A percentile compares a stretch with the other conserved stretches of the same genome.
These are phyloP conservation scores for Clathrospora elynae DNA, from an alignment of 2,329 filamentous ascomycete genomes.

Conservation along the genomic window DNA sequence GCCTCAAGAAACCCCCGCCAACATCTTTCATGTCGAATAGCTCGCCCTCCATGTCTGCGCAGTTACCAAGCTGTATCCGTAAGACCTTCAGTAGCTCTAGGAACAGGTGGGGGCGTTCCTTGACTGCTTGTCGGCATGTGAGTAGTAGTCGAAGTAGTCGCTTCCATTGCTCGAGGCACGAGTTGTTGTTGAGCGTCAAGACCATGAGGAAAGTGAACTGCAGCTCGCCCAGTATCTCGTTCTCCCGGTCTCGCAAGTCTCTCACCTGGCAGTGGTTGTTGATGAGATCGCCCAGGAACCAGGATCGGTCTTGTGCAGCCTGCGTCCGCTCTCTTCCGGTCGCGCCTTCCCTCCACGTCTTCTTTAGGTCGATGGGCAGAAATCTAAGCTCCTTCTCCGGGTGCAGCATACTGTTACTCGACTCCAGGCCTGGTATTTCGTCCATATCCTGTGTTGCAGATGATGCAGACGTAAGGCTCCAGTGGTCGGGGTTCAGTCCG, in stretches of 20 bases:
- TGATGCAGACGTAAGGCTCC: slow-evolving; percentile 63
- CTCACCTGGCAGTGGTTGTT: slow-evolving; percentile 47
- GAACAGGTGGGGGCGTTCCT: slow-evolving; percentile 57
- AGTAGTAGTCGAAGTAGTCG: slow-evolving; percentile 61
- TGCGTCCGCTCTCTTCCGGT: slow-evolving; percentile 67
- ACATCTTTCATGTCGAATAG: slow-evolving; percentile 64
- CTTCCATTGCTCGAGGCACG: slow-evolving; percentile 70
- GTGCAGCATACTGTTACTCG: slow-evolving; percentile 35
- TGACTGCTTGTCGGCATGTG: slow-evolving; percentile 60
- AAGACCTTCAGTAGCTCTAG: slow-evolving; percentile 57
- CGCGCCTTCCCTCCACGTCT: slow-evolving; percentile 66
- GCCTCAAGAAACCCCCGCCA: slow-evolving; percentile 58
- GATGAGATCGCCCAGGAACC: slow-evolving; percentile 63
- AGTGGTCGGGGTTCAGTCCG: slow-evolving; percentile 54
- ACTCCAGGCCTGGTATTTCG: slow-evolving; percentile 62
- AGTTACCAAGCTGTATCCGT: slow-evolving; percentile 60
- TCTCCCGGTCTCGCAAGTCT: slow-evolving; percentile 32
- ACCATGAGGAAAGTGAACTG: slow-evolving; percentile 68
- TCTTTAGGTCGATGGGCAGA: slow-evolving; percentile 64
- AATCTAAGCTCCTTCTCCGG: slow-evolving; percentile 56
- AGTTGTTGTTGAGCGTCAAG: slow-evolving; percentile 68
- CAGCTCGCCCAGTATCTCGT: slow-evolving; percentile 60
- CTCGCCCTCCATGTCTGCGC: slow-evolving; percentile 64
- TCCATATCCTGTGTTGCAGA: slow-evolving; percentile 62
- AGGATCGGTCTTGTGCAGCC: slow-evolving; percentile 65